Evolutionary conservation across 306 rosid species (phyloP), one percentile per base, ranked within the genome.

Genomic region (Medicago arabica): DNA sequence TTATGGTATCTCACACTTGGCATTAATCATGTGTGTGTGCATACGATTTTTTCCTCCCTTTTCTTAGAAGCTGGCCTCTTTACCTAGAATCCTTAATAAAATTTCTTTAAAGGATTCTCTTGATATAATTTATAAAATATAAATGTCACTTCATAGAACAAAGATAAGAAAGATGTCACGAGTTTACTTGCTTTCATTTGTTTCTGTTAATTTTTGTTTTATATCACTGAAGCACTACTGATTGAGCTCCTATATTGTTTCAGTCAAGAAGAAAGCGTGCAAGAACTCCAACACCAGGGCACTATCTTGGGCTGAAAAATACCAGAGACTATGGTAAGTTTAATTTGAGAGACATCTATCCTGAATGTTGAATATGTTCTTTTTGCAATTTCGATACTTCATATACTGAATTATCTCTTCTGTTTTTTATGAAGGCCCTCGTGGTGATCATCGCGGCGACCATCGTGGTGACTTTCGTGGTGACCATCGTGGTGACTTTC

Each of bases 201-300:
- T 13, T 34, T 40, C 63, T 71, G 17, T 67, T 66, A 62, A 67
- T 80, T 59, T 49, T 3, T 74, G 69, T 80, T 49, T 34, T 71
- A 46, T 55, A 43, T 51, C 17, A 23, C 40, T 31, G 59, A 74
- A 75, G 69, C 49, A 40, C 47, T 38, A 31, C 75, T 80, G 74
- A 77, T 57, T 83, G 80, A 78, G 81, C 67, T 71, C 59, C 67
- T 76, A 18, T 61, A 17, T 75, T 82, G 55, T 89, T 95, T 77
- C 98, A 96, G 99, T 96, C 99, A 12, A 88, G 99, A 69, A 92
- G 99, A 83, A 96, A 90, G 80, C 88, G 97, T 58, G 69, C 97
- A 28, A 96, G 99, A 81, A 92, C 99, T 77, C 99, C 98, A 7
- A 96, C 99, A 5, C 99, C 99, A 8, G 99, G 99, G 47, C 98